Evolutionary conservation across 306 rosid species (phyloP).

Genomic region (Hippophae tibetana): DNA sequence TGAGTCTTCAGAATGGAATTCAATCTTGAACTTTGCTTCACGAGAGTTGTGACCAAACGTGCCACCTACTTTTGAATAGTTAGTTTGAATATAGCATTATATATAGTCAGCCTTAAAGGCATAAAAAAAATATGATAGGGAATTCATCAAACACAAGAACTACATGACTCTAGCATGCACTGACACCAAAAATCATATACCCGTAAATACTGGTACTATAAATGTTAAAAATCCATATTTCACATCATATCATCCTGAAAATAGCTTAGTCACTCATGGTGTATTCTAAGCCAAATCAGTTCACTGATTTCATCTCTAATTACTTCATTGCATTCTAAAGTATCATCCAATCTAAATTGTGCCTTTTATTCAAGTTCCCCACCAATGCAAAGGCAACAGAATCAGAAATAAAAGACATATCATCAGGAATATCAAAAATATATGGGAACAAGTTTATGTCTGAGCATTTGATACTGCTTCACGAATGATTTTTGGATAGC

Average conservation of each 20-base stretch:
- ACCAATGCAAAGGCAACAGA: background rate
- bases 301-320: background rate
- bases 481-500: too few species aligned
- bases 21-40: constrained; percentile 79
- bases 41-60: constrained; percentile 61
- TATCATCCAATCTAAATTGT: background rate
- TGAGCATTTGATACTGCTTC: too few species aligned
- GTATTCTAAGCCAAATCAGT: background rate
- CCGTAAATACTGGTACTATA: too few species aligned
- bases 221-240: background rate
- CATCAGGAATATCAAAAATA: background rate
- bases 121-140: background rate
- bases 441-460: background rate
- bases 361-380: background rate
- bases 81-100: background rate
- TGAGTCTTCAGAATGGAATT: constrained; percentile 70
- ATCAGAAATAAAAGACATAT: background rate
- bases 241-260: background rate
- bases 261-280: background rate
- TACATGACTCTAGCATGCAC: too few species aligned
- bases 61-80: constrained; percentile 39
- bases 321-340: background rate
- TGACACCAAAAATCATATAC: too few species aligned
- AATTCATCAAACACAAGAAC: too few species aligned
- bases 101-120: background rate